Conservation (phyloP, 768 basidiomycete genomes). For the Mycena galopus region DNA sequence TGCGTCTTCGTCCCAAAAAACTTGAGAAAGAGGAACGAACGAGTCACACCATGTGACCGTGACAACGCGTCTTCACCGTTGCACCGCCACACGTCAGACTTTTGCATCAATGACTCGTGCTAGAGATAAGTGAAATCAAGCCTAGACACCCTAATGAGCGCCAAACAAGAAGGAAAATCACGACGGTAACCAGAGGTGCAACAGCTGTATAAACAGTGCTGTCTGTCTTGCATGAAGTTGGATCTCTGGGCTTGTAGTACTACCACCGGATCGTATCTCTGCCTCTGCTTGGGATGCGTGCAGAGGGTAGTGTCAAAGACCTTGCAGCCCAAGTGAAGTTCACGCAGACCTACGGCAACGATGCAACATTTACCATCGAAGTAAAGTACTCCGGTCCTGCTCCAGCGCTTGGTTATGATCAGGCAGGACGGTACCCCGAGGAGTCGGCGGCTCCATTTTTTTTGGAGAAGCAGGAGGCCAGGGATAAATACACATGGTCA, state of each 20-base stretch:
- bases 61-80: neutral
- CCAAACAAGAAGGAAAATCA: too few species aligned
- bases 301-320: neutral
- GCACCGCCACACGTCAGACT: too few species aligned
- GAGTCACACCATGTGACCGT: neutral
- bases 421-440: constrained; percentile 32
- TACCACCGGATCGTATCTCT: neutral
- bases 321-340: neutral
- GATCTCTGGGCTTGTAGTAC: neutral
- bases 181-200: too few species aligned
- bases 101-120: too few species aligned
- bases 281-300: neutral
- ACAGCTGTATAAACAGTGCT: too few species aligned
- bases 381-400: constrained; percentile 31
- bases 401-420: constrained; percentile 24
- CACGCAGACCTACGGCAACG: constrained; percentile 30
- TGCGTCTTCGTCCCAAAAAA: neutral
- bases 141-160: too few species aligned
- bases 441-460: constrained; percentile 27
- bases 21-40: neutral
- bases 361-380: constrained; percentile 17
- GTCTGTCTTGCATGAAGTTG: too few species aligned
- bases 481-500: constrained; percentile 24
- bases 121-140: too few species aligned
- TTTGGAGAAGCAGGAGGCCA: constrained; percentile 33